Evolutionary conservation across 179 eudicot genomes (phyloP), one percentile per base, ranked within the genome.

Genomic region (Silene noctiflora): DNA sequence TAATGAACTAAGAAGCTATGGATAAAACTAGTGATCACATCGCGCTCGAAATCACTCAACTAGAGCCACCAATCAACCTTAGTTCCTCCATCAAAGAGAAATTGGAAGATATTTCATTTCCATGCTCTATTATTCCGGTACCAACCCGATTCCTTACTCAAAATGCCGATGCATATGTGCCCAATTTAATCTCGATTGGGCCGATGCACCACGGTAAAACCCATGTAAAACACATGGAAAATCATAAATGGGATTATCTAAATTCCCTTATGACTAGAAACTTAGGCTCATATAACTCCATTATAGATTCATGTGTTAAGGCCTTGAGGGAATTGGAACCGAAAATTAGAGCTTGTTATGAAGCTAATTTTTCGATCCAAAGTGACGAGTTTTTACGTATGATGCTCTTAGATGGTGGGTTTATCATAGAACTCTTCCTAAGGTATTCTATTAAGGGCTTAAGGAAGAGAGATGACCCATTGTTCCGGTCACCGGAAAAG

Each of bases 361-460:
- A 65, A 48, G 76, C 51, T 2, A 80, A 83, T 31, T 4, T 59
- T 3, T 67, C 81, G 21, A 1, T 85, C 12, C 62, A 11, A 4
- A 86, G 87, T 13, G 76, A 89, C 27, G 76, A 85, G 29, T 84
- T 91, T 12, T 56, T 86, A 14, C 75, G 80, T 24, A 81, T 89
- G 82, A 75, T 91, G 79, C 77, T 91, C 17, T 46, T 91, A 12
- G 96, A 89, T 48, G 84, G 80, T 7, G 81, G 89, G 14, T 91
- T 91, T 73, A 84, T 91, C 20, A 83, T 91, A 19, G 96, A 91
- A 79, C 81, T 91, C n/a, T 82, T 91, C 66, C 58, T 89, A 56
- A 83, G 85, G 76, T 82, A 62, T 53, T 44, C 78, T 0, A 27
- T 81, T 8, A 85, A 71, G 78, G 84, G 82, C 25, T 67, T 90